Base-by-base conservation (phyloP, 345 rosid genomes). In the Eucalyptus sp. region DNA sequence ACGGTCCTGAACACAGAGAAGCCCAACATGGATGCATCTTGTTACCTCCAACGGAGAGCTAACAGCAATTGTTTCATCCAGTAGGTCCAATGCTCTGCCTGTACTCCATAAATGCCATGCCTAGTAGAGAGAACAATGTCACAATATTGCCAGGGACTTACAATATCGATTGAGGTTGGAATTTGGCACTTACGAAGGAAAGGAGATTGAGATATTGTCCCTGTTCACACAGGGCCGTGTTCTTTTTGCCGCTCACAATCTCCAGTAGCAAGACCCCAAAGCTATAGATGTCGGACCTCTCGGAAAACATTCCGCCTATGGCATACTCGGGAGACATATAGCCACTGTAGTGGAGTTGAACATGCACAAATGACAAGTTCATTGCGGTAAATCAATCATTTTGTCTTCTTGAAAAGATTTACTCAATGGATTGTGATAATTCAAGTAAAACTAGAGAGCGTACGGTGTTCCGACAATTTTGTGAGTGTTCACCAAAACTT, bases 1-100 rank as follows among this genome's bases (percentile, higher is more conserved):
- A 16, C 90, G 89, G 86, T 90, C 92, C 76, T 92, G 94, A 41
- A 90, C 91, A 44, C 94, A 93, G 29, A 94, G 64, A 33, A 87
- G 85, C 58, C 89, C 50, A 5, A 64, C 84, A 25, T 64, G 89
- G 54, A 87, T 87, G 83, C 80, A 60, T 52, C 87, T 51, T 44
- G 64, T 22, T 43, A 27, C 87, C 54, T 62, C 86, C 90, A 88
- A 84, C 89, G 46, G 41, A 48, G 81, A 87, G 33, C 43, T 43
- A 20, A 44, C 41, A 8, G 43, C 37, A 44, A 87, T 24, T 2
- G 41, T 22, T 62, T 49, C 88, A 66, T 87, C 88, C 15, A 66
- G 41, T 10, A 68, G 81, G 41, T 87, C 88, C 27, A 87, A 17
- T n/a, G 3, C n/a, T 17, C 5, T 5, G 56, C 58, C 87, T 37